phyloP scores from a whole-genome alignment of 78 protist genomes.

The Dictyostelium citrinum region DNA sequence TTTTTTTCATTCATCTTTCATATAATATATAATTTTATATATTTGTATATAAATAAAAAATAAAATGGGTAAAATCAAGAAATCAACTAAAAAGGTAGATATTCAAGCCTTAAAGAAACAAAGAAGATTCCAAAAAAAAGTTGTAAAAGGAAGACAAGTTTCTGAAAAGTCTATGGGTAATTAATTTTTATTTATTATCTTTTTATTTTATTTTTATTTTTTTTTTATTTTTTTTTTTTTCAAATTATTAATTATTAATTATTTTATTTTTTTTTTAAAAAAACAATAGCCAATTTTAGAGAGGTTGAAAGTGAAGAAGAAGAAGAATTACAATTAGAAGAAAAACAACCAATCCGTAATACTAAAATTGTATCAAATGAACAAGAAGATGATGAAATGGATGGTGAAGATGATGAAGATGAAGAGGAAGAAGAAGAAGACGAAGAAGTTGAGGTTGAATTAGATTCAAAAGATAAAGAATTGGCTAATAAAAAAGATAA shows the following conservation, averaged over 20 bases:
- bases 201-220: background rate
- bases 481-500: conserved; percentile 17
- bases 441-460: background rate
- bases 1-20: background rate
- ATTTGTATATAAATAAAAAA: background rate
- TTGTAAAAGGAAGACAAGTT: background rate
- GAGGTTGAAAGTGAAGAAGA: conserved; percentile 22
- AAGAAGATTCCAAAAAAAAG: conserved; percentile 30
- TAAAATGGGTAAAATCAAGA: conserved; percentile 31
- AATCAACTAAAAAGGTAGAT: conserved; percentile 56
- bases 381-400: conserved; percentile 61
- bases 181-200: background rate
- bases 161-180: background rate
- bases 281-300: background rate
- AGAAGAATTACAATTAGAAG: conserved; percentile 35
- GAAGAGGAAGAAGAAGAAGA: conserved; percentile 30
- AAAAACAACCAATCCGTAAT: conserved; percentile 14
- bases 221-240: background rate
- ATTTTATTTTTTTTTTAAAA: background rate
- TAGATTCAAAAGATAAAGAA: conserved; percentile 1
- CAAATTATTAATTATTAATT: background rate
- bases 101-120: conserved; percentile 28
- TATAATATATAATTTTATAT: background rate
- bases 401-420: background rate
- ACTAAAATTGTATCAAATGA: conserved; percentile 45